Percentiles rank a stretch among this genome's conserved stretches.
Conservation (phyloP, 2,329 filamentous ascomycete genomes). For the Albifimbria verrucaria region DNA sequence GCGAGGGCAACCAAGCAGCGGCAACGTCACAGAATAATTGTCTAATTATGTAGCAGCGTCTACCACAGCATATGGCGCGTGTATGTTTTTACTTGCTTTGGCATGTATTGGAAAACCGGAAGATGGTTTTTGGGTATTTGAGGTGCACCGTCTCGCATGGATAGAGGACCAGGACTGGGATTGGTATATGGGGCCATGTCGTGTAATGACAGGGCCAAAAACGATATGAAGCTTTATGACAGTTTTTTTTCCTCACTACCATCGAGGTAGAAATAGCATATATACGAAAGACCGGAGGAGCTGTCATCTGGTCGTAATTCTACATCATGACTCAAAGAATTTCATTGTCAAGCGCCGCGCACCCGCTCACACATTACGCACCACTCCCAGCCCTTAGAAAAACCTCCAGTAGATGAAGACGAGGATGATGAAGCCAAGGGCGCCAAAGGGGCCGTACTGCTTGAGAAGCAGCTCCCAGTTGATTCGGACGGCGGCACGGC, state of each 20-base stretch:
- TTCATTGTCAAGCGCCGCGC: neutral
- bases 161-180: too few relatives aligned
- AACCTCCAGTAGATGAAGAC: slow-evolving; percentile 92
- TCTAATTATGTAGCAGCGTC: slow-evolving; percentile 38
- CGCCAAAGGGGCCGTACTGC: slow-evolving; percentile 92
- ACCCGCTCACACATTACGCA: neutral
- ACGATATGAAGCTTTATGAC: neutral
- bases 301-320: neutral
- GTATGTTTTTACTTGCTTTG: too few relatives aligned
- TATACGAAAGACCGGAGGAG: neutral
- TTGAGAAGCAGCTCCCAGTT: slow-evolving; percentile 97
- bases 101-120: too few relatives aligned
- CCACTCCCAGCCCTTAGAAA: slow-evolving; percentile 54
- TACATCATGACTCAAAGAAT: neutral
- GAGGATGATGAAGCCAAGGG: slow-evolving; percentile 75
- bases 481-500: slow-evolving; percentile 86
- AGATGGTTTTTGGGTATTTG: too few relatives aligned
- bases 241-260: neutral
- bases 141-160: too few relatives aligned
- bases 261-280: neutral
- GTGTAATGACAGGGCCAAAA: too few relatives aligned
- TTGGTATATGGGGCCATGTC: too few relatives aligned
- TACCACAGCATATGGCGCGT: neutral
- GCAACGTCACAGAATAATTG: slow-evolving; percentile 32
- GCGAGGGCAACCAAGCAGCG: neutral